Conservation (phyloP, 108 stramenopile genomes). For the Asterionellopsis glacialis region DNA sequence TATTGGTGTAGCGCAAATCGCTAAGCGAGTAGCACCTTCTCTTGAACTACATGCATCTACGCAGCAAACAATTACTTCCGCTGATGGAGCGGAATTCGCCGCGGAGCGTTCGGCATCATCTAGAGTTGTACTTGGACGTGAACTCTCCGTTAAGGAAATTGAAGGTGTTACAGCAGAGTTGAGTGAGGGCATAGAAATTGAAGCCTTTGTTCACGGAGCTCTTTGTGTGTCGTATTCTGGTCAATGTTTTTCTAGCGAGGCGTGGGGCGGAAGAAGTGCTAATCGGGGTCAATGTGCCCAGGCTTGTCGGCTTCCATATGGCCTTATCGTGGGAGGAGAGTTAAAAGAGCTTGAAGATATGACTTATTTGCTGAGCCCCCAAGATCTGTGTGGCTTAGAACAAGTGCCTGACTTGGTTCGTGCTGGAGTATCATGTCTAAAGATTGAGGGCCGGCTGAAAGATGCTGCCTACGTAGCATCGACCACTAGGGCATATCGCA, state of each 20-base stretch:
- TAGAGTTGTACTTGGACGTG: constrained; percentile 63
- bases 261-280: constrained; percentile 68
- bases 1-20: constrained; percentile 46
- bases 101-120: constrained; percentile 35
- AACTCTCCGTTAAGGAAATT: constrained; percentile 55
- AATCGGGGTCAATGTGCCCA: constrained; percentile 83
- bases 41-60: constrained; percentile 68
- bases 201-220: constrained; percentile 77
- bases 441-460: constrained; percentile 81
- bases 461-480: constrained; percentile 74
- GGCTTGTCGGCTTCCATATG: constrained; percentile 75
- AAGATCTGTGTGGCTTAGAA: constrained; percentile 76
- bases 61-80: constrained; percentile 68
- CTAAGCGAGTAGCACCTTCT: constrained; percentile 35
- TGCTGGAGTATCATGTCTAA: constrained; percentile 69
- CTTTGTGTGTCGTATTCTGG: constrained; percentile 69
- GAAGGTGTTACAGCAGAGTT: constrained; percentile 21
- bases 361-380: constrained; percentile 58
- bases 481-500: constrained; percentile 71
- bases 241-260: constrained; percentile 69
- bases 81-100: constrained; percentile 58
- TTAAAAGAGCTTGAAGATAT: constrained; percentile 48
- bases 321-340: constrained; percentile 59
- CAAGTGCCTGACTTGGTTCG: constrained; percentile 51
- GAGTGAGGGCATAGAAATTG: constrained; percentile 47